Conservation (phyloP, 306 rosid genomes). For the Malus sieversii region DNA sequence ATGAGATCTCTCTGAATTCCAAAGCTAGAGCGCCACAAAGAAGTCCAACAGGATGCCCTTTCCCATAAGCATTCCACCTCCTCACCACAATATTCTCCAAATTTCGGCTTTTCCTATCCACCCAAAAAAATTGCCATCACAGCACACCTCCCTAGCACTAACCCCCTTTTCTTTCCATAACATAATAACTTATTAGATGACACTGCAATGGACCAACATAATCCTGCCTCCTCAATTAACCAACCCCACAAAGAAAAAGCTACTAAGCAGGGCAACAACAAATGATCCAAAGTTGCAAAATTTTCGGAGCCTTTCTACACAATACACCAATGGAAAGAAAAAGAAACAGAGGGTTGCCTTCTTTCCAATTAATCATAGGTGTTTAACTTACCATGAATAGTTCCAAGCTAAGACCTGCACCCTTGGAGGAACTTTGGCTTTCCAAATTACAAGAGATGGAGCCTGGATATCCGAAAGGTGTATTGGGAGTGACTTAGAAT, state of each 20-base stretch:
- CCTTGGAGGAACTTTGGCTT: too few relatives aligned
- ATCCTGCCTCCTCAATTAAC: neutral
- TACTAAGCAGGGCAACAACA: neutral
- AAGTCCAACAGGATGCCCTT: neutral
- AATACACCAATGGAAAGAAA: too few relatives aligned
- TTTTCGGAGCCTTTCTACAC: too few relatives aligned
- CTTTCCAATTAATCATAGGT: too few relatives aligned
- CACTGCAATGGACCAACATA: neutral
- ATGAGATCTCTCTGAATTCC: neutral
- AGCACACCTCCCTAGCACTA: too few relatives aligned
- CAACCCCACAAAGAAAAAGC: neutral
- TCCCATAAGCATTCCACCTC: neutral
- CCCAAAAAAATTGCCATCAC: neutral
- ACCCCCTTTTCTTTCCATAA: too few relatives aligned
- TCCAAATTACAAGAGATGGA: neutral
- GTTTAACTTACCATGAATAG: too few relatives aligned
- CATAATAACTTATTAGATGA: neutral
- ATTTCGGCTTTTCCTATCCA: neutral
- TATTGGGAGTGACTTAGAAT: too few relatives aligned
- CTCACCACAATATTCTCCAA: neutral
- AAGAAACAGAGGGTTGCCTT: too few relatives aligned
- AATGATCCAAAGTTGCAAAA: neutral
- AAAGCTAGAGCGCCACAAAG: neutral
- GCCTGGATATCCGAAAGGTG: neutral
- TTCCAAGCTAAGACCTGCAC: too few relatives aligned